Conservation (phyloP, 1,284 basidiomycete species). For the Fomitopsis schrenkii region DNA sequence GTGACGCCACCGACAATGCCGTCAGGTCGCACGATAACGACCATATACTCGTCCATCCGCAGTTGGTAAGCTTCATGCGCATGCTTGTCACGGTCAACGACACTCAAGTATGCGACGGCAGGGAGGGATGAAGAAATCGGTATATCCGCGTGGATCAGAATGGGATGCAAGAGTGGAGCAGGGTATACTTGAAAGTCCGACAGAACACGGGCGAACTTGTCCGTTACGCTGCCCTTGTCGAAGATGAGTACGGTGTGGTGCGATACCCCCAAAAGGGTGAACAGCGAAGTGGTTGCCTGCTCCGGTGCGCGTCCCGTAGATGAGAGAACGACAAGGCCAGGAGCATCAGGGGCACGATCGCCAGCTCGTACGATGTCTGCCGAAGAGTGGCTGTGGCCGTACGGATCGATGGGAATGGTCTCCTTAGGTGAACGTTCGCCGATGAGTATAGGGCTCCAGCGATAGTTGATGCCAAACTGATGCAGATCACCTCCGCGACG, state of each 20-base stretch:
- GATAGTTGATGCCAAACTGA: slow-evolving; percentile 43
- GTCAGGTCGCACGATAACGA: slow-evolving; percentile 20
- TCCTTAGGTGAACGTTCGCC: slow-evolving; percentile 26
- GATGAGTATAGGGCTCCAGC: slow-evolving; percentile 39
- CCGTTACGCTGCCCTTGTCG: background rate
- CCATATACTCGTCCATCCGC: background rate
- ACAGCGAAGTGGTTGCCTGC: slow-evolving; percentile 4
- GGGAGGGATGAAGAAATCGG: background rate
- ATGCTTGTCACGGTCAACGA: slow-evolving; percentile 15
- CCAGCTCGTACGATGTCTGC: slow-evolving; percentile 32
- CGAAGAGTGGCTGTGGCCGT: background rate
- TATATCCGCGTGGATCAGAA: slow-evolving; percentile 2
- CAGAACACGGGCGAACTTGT: background rate
- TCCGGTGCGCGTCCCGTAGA: background rate
- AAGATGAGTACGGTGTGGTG: slow-evolving; percentile 21
- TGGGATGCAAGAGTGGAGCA: background rate
- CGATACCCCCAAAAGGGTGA: slow-evolving; percentile 15
- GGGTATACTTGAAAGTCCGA: slow-evolving; percentile 1
- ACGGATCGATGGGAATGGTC: slow-evolving; percentile 17
- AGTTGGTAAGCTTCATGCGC: slow-evolving; percentile 13
- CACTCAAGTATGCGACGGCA: background rate
- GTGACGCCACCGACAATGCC: slow-evolving; percentile 18
- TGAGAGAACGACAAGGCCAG: slow-evolving; percentile 22
- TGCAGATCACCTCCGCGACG: slow-evolving; percentile 20
- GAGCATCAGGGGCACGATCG: slow-evolving; percentile 42